Conservation (phyloP, 306 rosid genomes). For the Argentina anserina region DNA sequence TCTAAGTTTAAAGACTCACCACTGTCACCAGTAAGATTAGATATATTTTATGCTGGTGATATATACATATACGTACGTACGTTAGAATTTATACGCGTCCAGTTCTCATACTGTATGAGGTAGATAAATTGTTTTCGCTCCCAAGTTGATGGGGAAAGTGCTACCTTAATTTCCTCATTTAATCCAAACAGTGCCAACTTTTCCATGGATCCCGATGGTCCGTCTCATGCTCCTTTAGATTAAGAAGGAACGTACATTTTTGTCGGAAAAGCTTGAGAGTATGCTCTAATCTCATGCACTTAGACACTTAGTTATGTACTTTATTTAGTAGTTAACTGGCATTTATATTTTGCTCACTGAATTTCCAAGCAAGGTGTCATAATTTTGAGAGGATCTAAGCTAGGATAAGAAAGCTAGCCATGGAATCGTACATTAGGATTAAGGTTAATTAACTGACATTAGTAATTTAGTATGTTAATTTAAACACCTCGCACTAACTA, state of each 20-base stretch:
- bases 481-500: too few relatives aligned
- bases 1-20: too few relatives aligned
- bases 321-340: not conserved
- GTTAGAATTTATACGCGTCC: not conserved
- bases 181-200: not conserved
- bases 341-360: not conserved
- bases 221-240: not conserved
- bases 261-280: not conserved
- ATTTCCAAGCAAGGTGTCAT: not conserved
- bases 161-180: not conserved
- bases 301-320: too few relatives aligned
- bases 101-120: too few relatives aligned
- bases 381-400: not conserved
- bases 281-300: not conserved
- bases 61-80: too few relatives aligned
- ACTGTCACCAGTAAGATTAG: too few relatives aligned
- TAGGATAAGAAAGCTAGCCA: not conserved
- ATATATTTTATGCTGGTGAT: too few relatives aligned
- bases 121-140: not conserved
- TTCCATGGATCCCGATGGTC: not conserved
- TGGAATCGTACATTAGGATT: not conserved
- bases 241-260: not conserved
- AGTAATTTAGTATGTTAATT: too few relatives aligned
- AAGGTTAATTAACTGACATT: too few relatives aligned
- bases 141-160: constrained; percentile 5